These are phyloP conservation scores for Pichia insulana DNA, from an alignment of 805 yeast genomes.

Conservation along the genomic window DNA sequence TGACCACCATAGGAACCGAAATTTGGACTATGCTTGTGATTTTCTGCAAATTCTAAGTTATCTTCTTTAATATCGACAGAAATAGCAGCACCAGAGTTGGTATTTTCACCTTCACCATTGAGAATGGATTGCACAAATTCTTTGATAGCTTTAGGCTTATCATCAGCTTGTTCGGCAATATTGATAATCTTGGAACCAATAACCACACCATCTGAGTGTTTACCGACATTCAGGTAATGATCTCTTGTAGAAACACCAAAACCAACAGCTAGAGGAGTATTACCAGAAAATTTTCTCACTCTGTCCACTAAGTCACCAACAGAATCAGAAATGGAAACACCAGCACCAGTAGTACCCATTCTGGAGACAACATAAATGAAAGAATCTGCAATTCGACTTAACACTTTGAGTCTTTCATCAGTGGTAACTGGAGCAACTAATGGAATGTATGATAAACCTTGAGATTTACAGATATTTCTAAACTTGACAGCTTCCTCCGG, in stretches of 20 bases:
- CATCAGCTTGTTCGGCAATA: constrained; percentile 58
- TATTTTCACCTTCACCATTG: constrained; percentile 40
- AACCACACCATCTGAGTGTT: constrained; percentile 88
- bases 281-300: constrained; percentile 68
- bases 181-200: constrained; percentile 84
- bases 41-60: constrained; percentile 39
- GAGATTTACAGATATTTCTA: constrained; percentile 58
- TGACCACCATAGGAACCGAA: constrained; percentile 98
- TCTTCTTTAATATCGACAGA: constrained; percentile 14
- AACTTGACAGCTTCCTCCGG: constrained; percentile 94
- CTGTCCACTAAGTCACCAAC: constrained; percentile 62
- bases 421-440: constrained; percentile 95
- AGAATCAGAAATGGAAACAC: constrained; percentile 51
- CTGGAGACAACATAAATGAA: constrained; percentile 94
- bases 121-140: constrained; percentile 62
- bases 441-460: constrained; percentile 81
- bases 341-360: constrained; percentile 97
- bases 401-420: constrained; percentile 70
- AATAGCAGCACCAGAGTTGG: constrained; percentile 19
- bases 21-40: constrained; percentile 61
- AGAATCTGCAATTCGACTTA: constrained; percentile 85
- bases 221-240: constrained; percentile 74
- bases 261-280: constrained; percentile 87
- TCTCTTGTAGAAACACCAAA: constrained; percentile 94
- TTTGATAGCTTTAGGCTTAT: constrained; percentile 55